phyloP scores from a whole-genome alignment of 2,329 filamentous ascomycete genomes.

The Penicillium sp. region DNA sequence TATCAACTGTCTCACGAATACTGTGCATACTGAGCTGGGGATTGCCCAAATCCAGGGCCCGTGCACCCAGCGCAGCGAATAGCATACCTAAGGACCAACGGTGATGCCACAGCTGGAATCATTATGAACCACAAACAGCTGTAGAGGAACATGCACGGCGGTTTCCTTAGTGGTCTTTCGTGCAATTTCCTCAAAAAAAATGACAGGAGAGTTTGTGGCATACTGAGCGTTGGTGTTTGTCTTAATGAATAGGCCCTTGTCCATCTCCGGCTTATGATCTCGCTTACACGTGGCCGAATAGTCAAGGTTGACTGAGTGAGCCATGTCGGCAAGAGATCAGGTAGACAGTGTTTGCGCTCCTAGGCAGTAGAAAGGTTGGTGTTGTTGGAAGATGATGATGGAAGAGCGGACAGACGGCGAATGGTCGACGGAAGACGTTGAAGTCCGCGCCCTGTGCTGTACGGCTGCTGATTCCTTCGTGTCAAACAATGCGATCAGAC shows the following conservation, averaged over 20 bases:
- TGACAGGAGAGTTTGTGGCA: constrained; percentile 92
- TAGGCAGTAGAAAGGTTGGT: constrained; percentile 73
- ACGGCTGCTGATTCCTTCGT: constrained; percentile 92
- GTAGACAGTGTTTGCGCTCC: constrained; percentile 86
- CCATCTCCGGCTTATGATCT: constrained; percentile 90
- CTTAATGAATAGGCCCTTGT: constrained; percentile 95
- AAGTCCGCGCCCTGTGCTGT: constrained; percentile 93
- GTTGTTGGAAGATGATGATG: constrained; percentile 58
- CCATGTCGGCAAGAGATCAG: constrained; percentile 98
- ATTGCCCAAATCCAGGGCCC: constrained; percentile 91
- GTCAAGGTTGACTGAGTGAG: constrained; percentile 93
- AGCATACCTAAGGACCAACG: constrained; percentile 98
- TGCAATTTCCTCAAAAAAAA: constrained; percentile 85
- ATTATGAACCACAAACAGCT: constrained; percentile 94
- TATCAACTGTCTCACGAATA: constrained; percentile 88
- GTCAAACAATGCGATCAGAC: constrained; percentile 95
- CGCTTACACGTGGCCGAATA: constrained; percentile 88
- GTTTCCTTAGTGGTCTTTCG: constrained; percentile 55
- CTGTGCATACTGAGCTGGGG: constrained; percentile 96
- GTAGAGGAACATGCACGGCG: constrained; percentile 74
- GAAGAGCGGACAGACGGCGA: constrained; percentile 78
- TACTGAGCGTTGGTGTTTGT: constrained; percentile 97
- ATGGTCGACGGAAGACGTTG: constrained; percentile 82
- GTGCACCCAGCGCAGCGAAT: constrained; percentile 76
- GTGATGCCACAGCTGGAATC: constrained; percentile 93